These are phyloP conservation scores for Penicillium ucsense DNA, from an alignment of 495 filamentous ascomycete genomes.

Conservation along the genomic window DNA sequence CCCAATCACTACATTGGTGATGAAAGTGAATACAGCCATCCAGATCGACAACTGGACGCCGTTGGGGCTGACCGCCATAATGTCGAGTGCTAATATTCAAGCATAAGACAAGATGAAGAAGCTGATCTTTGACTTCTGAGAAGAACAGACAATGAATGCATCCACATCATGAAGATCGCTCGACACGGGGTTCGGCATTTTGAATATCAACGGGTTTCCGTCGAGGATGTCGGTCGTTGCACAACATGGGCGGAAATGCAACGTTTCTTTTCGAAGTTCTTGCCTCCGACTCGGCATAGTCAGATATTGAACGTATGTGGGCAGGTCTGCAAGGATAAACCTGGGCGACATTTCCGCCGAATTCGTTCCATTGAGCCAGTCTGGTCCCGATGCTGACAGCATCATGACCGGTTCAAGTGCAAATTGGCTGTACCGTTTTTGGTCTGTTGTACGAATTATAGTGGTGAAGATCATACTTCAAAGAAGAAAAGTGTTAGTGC, in stretches of 20 bases:
- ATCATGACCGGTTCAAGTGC: no score
- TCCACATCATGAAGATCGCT: no score
- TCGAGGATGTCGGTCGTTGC: not conserved
- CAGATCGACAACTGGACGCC: slow-evolving; percentile 3
- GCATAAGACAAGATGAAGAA: no score
- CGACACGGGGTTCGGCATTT: not conserved
- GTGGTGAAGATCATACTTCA: no score
- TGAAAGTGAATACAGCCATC: slow-evolving; percentile 4
- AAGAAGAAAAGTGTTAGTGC: no score
- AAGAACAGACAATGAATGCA: not conserved
- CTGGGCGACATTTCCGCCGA: not conserved
- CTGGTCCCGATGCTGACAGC: no score
- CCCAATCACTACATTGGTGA: slow-evolving; percentile 1
- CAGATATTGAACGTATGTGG: not conserved
- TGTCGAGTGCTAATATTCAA: not conserved
- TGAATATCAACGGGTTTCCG: not conserved
- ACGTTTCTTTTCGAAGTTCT: not conserved
- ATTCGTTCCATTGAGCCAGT: no score
- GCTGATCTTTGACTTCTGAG: not conserved
- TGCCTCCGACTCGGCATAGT: not conserved
- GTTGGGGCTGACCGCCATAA: slow-evolving; percentile 2
- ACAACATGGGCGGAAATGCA: not conserved
- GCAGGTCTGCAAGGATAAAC: not conserved
- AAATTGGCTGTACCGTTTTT: no score
- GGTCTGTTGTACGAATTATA: no score